These are phyloP conservation scores for Nemania sp. DNA, from an alignment of 2,329 filamentous ascomycete species.

Conservation along the genomic window DNA sequence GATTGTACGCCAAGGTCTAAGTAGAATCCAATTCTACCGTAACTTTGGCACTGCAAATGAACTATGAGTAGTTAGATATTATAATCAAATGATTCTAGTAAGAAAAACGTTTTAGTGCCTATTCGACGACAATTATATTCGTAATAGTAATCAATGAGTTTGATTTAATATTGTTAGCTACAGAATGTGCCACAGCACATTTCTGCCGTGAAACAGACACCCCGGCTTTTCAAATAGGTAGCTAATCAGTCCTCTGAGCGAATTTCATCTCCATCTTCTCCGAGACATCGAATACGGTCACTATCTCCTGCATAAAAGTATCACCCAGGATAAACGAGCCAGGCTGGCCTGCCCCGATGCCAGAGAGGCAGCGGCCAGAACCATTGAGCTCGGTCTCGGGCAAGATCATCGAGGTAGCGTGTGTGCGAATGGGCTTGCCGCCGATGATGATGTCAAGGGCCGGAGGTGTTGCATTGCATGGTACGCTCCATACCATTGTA, in stretches of 20 bases:
- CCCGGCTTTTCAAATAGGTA: background rate
- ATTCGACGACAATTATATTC: too few relatives aligned
- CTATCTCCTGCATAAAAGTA: constrained; percentile 46
- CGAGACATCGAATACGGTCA: constrained; percentile 49
- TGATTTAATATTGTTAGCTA: background rate
- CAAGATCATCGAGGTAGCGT: constrained; percentile 37
- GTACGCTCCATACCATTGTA: background rate
- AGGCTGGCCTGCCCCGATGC: constrained; percentile 41
- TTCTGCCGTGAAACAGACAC: too few relatives aligned
- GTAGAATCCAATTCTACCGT: too few relatives aligned
- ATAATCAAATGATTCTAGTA: too few relatives aligned
- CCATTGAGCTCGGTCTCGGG: constrained; percentile 46
- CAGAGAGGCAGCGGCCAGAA: constrained; percentile 47
- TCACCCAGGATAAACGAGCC: constrained; percentile 44
- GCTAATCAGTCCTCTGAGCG: constrained; percentile 37
- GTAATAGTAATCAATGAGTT: too few relatives aligned
- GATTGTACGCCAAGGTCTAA: too few relatives aligned
- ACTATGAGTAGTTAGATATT: too few relatives aligned
- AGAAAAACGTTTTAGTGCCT: too few relatives aligned
- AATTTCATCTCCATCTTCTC: constrained; percentile 50
- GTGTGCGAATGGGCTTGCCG: constrained; percentile 46
- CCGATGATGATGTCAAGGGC: background rate
- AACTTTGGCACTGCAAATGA: too few relatives aligned
- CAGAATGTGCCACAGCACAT: too few relatives aligned
- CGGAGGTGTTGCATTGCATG: background rate